Evolutionary conservation across 2,329 filamentous ascomycete genomes (phyloP), one percentile per base, ranked within the genome.

Genomic region (Bipolaris cookei): DNA sequence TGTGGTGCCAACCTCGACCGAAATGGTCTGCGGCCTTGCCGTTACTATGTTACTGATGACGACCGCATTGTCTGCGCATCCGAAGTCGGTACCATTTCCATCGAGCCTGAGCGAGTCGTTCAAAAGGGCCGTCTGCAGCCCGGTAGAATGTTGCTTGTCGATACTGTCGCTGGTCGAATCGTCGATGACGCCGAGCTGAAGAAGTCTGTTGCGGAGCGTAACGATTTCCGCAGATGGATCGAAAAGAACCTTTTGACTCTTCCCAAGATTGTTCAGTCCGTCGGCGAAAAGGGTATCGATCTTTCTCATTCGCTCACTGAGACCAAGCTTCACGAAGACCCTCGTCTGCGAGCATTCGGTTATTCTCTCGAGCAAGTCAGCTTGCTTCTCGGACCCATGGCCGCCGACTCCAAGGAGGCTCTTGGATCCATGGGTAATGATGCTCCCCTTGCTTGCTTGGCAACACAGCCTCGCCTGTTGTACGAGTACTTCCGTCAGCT

Each of bases 401-500:
- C 92, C 56, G 92, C 92, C 21, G 94, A 98, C 72, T 96, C 96
- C 59, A 98, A 98, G 81, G 94, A 98, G 78, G 94, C 94, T 41
- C 84, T 98, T 51, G 94, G 94, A 38, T 98, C 94, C 58, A 98
- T 98, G 94, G 94, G 94, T 69, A 98, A 98, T 74, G 94, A 98
- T 81, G 91, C 91, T 42, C 94, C 94, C 41, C 82, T 98, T 63
- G 94, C 94, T 51, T 97, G 92, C 77, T 83, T 98, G 74, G 90
- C 94, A n/a, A 86, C 90, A 64, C 90, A 93, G 62, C 92, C 94
- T 66, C 90, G 93, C 67, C 83, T 97, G 51, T 85, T 97, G 18
- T 96, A 91, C 77, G 94, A 97, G 78, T 98, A 98, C 81, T 98
- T 98, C 88, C 88, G 94, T 62, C 91, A 98, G 81, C 88, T 98